Evolutionary conservation across 208 protist species (phyloP), one percentile per base, ranked within the genome.

Genomic region (Acanthamoeba quina): DNA sequence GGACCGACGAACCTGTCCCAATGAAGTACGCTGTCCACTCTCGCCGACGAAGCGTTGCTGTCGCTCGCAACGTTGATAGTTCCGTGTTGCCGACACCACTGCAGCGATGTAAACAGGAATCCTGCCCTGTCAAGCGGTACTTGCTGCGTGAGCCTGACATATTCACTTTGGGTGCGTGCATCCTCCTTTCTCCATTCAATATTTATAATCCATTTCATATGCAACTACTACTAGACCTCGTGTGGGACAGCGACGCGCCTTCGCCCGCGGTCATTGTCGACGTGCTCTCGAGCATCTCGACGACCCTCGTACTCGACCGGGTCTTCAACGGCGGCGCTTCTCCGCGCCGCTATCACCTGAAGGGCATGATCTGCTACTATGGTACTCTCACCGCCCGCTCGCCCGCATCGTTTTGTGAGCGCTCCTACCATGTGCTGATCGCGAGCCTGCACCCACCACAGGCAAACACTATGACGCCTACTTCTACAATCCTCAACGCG

Each of bases 381-480:
- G 68, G 68, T 76, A 76, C 76, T 85, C 52, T n/a, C n/a, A n/a
- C n/a, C n/a, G n/a, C 34, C 34, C 2, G 34, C 21, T 47, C 31
- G 56, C 44, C 26, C 21, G 15, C 37, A 41, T 41, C 2, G 37
- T 2, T 41, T 6, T 2, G 37, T 41, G 37, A 41, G 4, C 37
- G 37, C 37, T 4, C 37, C 37, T 41, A 52, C 34, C 34, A 37
- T 37, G 34, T 2, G 34, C 34, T 37, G 34, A 47, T 62, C 24
- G 11, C 47, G 29, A 49, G 21, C 11, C 15, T 21, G 70, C 15
- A 6, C 41, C 7, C 15, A 13, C 7, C 26, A 15, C 31, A 62
- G 76, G 76, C 76, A 52, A 62, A 21, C 76, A 85, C 31, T 85
- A 85, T n/a, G 41, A 62, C n/a, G 76, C 76, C 26, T 85, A 62